Evolutionary conservation across 192 early-diverging fungal genomes (phyloP).

Genomic region (Piromyces sp.): DNA sequence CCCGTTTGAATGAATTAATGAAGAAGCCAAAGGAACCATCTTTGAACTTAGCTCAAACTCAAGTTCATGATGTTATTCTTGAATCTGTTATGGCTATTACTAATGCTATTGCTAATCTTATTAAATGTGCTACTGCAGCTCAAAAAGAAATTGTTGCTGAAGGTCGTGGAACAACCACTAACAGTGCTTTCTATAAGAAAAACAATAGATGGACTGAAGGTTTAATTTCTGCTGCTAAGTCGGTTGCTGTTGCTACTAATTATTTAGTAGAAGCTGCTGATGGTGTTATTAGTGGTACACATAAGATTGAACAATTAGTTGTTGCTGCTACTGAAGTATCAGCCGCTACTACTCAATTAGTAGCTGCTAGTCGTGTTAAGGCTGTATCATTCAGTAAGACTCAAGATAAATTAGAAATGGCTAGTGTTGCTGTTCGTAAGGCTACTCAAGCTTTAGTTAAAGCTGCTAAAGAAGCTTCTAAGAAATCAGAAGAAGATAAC

Average conservation of each 20-base stretch:
- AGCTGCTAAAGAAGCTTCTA: conserved; percentile 70
- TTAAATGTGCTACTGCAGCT: conserved; percentile 79
- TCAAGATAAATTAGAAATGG: conserved; percentile 83
- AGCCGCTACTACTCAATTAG: conserved; percentile 89
- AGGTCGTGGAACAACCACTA: conserved; percentile 60
- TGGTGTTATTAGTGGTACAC: conserved; percentile 78
- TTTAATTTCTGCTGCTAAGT: conserved; percentile 86
- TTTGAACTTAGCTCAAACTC: conserved; percentile 52
- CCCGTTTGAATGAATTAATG: conserved; percentile 61
- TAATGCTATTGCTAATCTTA: conserved; percentile 83
- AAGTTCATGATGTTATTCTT: conserved; percentile 80
- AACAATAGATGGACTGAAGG: conserved; percentile 99
- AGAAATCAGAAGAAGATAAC: conserved; percentile 18
- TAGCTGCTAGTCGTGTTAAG: conserved; percentile 91
- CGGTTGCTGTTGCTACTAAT: conserved; percentile 84
- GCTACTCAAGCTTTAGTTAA: conserved; percentile 78
- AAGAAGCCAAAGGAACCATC: conserved; percentile 52
- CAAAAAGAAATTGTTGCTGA: conserved; percentile 96
- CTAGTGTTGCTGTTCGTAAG: conserved; percentile 82
- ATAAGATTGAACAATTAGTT: conserved; percentile 82
- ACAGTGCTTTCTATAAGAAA: conserved; percentile 93
- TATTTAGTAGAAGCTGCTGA: conserved; percentile 87
- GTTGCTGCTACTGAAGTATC: conserved; percentile 95
- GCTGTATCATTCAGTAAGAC: conserved; percentile 77
- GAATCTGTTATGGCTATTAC: conserved; percentile 83